Conservation (phyloP, 2,329 filamentous ascomycete genomes). For the Fusarium nisikadoi region DNA sequence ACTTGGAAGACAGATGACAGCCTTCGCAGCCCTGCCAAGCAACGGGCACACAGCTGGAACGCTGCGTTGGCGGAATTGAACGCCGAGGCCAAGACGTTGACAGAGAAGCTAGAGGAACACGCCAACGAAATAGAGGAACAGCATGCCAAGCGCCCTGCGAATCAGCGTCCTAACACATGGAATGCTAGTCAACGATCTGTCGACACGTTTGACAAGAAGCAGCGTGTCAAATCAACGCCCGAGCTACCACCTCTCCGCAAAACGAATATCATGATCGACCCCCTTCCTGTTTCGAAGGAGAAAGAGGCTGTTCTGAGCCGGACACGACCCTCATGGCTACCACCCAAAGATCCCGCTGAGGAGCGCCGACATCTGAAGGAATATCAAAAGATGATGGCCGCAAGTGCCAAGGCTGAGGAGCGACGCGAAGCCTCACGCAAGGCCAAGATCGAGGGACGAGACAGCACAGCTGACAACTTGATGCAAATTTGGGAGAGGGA, state of each 20-base stretch:
- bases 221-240: slow-evolving; percentile 71
- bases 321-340: slow-evolving; percentile 85
- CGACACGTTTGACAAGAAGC: slow-evolving; percentile 56
- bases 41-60: slow-evolving; percentile 79
- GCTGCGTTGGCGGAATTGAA: slow-evolving; percentile 75
- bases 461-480: slow-evolving; percentile 64
- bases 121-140: slow-evolving; percentile 68
- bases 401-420: slow-evolving; percentile 68
- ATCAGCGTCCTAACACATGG: slow-evolving; percentile 55
- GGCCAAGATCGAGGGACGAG: slow-evolving; percentile 63
- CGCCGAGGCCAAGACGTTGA: slow-evolving; percentile 77
- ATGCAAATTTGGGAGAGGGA: slow-evolving; percentile 79
- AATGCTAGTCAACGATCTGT: slow-evolving; percentile 49
- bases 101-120: slow-evolving; percentile 83
- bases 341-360: slow-evolving; percentile 88
- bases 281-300: slow-evolving; percentile 84
- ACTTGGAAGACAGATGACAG: slow-evolving; percentile 61
- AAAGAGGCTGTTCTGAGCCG: slow-evolving; percentile 85
- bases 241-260: slow-evolving; percentile 76
- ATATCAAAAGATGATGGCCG: slow-evolving; percentile 84
- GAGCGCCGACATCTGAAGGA: slow-evolving; percentile 89
- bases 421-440: slow-evolving; percentile 65
- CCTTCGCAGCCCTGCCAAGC: slow-evolving; percentile 57
- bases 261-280: slow-evolving; percentile 85
- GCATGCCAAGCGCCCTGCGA: slow-evolving; percentile 47